Base-by-base conservation (phyloP, 1,284 basidiomycete genomes). In the Boletus holoroseus region DNA sequence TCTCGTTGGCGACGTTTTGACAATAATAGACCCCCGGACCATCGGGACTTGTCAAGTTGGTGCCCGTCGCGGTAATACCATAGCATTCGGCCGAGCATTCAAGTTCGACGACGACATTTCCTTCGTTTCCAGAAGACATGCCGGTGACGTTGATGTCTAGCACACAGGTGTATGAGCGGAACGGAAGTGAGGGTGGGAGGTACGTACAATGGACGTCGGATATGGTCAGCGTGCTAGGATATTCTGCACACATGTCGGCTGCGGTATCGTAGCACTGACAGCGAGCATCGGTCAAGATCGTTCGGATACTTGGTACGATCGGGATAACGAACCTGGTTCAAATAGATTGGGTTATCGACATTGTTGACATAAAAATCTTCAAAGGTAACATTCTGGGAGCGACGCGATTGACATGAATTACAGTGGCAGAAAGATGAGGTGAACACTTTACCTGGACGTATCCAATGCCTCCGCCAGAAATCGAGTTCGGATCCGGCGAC, bases 301-400 rank as follows among this genome's bases (percentile, higher is more conserved):
- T 3, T 13, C 27, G 22, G 5, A 7, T 15, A 6, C 12, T 7
- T 15, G 16, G 16, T 15, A 2, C 6, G 12, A 18, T 34, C 11
- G 1, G 2, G 34, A n/a, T 7, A 7, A 57, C 49, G 22, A 3
- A 49, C 57, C 41, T 62, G 56, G 37, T 56, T 13, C 38, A 59
- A 12, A 22, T 58, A 60, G 13, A 78, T 68, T 1, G 76, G 76
- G 49, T 73, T 67, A 50, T 77, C 75, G 40, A 74, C 71, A 47
- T 73, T 72, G 39, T 57, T 56, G 34, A 71, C 68, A 9, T 62
- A 49, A 58, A 74, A 73, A 47, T 70, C 60, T 12, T 63, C 53
- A 54, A 71, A 76, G 1, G 73, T 73, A 54, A 74, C 61, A 51
- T 74, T 75, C 71, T 60, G 50, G 2, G 27, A 28, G 5, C 2